These are phyloP conservation scores for Pseudogymnoascus sp. DNA, from an alignment of 2,329 filamentous ascomycete genomes.

Conservation along the genomic window DNA sequence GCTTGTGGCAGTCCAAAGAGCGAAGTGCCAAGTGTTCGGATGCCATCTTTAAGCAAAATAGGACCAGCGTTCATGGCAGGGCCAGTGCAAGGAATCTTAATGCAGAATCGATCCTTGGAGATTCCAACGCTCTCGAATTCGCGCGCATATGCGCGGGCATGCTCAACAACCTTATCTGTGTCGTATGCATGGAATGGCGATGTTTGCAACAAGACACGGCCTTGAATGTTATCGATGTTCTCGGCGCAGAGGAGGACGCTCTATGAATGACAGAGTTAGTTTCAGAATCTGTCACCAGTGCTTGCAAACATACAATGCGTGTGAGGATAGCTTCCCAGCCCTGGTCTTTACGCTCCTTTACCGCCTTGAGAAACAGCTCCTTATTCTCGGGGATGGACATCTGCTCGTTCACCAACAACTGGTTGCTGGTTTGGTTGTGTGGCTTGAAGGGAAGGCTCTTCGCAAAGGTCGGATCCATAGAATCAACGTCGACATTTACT, in stretches of 20 bases:
- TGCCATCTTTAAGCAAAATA: constrained; percentile 38
- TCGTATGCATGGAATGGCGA: constrained; percentile 42
- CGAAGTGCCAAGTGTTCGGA: constrained; percentile 42
- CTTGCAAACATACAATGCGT: constrained; percentile 31
- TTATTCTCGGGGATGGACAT: constrained; percentile 39
- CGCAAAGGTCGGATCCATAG: constrained; percentile 45
- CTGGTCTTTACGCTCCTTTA: constrained; percentile 38
- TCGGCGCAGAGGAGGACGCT: constrained; percentile 16
- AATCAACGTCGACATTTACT: constrained; percentile 48
- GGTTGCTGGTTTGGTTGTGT: constrained; percentile 46
- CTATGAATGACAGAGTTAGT: neutral
- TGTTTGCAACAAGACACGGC: constrained; percentile 44
- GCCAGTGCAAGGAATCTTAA: constrained; percentile 46
- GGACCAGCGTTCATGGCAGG: constrained; percentile 41
- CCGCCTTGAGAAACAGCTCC: constrained; percentile 36
- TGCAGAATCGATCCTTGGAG: constrained; percentile 40
- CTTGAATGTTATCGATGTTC: constrained; percentile 40
- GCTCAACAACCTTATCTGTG: constrained; percentile 37
- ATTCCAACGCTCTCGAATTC: constrained; percentile 42
- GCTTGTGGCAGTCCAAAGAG: constrained; percentile 43
- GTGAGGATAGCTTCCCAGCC: constrained; percentile 45
- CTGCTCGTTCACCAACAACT: constrained; percentile 42
- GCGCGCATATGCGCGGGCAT: constrained; percentile 40
- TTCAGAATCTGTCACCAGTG: neutral
- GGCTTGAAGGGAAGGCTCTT: constrained; percentile 38